A percentile compares a stretch with the other conserved stretches of the same genome.
Evolutionary conservation across 2,329 filamentous ascomycete species (phyloP).

Genomic region (Dactylellina leptospora): DNA sequence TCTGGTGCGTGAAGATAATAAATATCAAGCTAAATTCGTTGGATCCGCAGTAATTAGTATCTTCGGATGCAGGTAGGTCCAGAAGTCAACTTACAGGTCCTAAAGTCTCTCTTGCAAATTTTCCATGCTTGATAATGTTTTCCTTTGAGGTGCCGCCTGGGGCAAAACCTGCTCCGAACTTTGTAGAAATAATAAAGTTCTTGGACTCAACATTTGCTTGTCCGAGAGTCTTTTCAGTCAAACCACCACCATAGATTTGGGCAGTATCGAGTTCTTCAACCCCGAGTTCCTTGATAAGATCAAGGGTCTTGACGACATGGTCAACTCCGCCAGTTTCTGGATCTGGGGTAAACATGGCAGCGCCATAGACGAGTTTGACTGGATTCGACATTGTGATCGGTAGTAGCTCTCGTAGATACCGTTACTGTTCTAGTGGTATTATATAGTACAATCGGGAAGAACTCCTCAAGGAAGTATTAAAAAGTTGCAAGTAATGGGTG

Average conservation of each 20-base stretch:
- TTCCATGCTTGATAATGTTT: constrained; percentile 28
- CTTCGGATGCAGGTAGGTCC: not conserved
- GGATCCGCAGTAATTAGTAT: not conserved
- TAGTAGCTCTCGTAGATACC: too few relatives aligned
- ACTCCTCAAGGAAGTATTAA: too few relatives aligned
- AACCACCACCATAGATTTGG: constrained; percentile 38
- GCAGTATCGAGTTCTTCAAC: constrained; percentile 43
- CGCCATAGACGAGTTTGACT: constrained; percentile 40
- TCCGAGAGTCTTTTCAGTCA: constrained; percentile 31
- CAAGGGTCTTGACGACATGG: constrained; percentile 24
- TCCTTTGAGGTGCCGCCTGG: constrained; percentile 16
- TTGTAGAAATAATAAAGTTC: constrained; percentile 43
- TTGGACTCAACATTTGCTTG: constrained; percentile 23
- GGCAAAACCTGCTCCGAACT: constrained; percentile 26
- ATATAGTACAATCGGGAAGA: too few relatives aligned
- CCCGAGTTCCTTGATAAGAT: constrained; percentile 23
- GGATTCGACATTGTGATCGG: constrained; percentile 7
- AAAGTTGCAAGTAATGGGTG: too few relatives aligned
- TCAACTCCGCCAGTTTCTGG: constrained; percentile 38
- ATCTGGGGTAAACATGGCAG: constrained; percentile 21
- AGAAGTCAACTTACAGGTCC: constrained; percentile 35
- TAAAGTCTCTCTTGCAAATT: constrained; percentile 22
- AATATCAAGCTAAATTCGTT: constrained; percentile 69
- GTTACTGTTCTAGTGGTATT: too few relatives aligned
- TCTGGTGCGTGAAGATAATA: constrained; percentile 78